phyloP scores from a whole-genome alignment of 208 protist genomes.

The Trypanosoma scelopori region DNA sequence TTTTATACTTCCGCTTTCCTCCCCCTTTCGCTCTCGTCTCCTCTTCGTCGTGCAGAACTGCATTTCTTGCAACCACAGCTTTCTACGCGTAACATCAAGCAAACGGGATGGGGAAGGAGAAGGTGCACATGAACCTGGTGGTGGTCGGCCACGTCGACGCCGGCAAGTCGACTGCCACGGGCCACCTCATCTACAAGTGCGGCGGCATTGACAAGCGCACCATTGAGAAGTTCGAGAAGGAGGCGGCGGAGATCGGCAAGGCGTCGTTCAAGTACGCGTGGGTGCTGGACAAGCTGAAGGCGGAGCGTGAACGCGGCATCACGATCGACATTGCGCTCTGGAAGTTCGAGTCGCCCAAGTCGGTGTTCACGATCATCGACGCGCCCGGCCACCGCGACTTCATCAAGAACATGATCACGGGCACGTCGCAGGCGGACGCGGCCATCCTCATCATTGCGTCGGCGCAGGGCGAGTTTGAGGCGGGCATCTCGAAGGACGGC shows the following conservation, averaged over 20 bases:
- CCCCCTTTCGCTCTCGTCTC: constrained; percentile 3
- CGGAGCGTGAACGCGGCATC: constrained; percentile 92
- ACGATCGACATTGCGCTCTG: constrained; percentile 93
- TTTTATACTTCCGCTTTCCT: constrained; percentile 4
- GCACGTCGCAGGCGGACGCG: constrained; percentile 90
- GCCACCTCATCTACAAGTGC: constrained; percentile 91
- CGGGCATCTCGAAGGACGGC: constrained; percentile 91
- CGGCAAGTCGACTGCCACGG: constrained; percentile 92
- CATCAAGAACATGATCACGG: constrained; percentile 95
- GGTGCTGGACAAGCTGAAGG: constrained; percentile 92
- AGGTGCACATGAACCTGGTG: constrained; percentile 62
- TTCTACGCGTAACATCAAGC: constrained; percentile 1
- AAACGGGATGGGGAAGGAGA: constrained; percentile 55
- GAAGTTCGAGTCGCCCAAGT: constrained; percentile 92
- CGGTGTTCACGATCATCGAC: constrained; percentile 93
- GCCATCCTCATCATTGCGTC: constrained; percentile 89
- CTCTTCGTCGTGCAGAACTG: neutral
- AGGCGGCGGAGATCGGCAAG: constrained; percentile 90
- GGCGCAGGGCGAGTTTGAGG: constrained; percentile 90
- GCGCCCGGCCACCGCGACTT: constrained; percentile 94
- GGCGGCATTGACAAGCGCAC: constrained; percentile 90
- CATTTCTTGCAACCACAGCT: neutral
- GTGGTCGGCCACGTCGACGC: constrained; percentile 84
- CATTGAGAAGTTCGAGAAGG: constrained; percentile 92
- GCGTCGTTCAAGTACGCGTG: constrained; percentile 93